Conservation (phyloP, 257 asterid genomes). For the Penstemon davidsonii region DNA sequence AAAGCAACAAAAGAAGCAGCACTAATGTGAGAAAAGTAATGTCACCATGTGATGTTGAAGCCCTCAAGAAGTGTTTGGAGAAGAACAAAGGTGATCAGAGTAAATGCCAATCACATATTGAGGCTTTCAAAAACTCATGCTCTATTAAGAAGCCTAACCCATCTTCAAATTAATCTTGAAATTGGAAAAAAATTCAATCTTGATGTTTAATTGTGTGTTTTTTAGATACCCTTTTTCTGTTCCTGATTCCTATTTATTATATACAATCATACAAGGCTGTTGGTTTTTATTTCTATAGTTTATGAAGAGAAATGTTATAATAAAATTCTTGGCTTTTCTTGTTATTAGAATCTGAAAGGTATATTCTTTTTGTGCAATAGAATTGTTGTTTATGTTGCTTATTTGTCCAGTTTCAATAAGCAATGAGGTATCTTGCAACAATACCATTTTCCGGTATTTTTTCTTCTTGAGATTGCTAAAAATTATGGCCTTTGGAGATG, state of each 20-base stretch:
- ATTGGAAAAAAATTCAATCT: background rate
- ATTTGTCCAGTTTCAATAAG: no score
- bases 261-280: background rate
- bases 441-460: no score
- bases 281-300: background rate
- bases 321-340: no score
- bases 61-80: constrained; percentile 66
- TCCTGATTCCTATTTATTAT: background rate
- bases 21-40: constrained; percentile 31
- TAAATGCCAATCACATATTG: constrained; percentile 65
- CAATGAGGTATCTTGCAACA: no score
- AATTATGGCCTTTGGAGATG: no score
- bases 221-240: background rate
- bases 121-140: constrained; percentile 65
- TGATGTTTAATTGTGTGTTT: constrained; percentile 24
- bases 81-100: constrained; percentile 60
- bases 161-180: constrained; percentile 29
- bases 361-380: no score
- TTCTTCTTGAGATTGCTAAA: no score
- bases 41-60: constrained; percentile 59
- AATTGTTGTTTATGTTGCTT: no score
- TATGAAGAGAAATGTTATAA: background rate
- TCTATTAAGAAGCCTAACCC: constrained; percentile 44
- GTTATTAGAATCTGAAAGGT: no score
- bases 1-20: constrained; percentile 32